Percentiles rank a stretch among this genome's conserved stretches.
phyloP scores from a whole-genome alignment of 371 early-diverging fungal genomes.

The Zopfochytrium polystomum region DNA sequence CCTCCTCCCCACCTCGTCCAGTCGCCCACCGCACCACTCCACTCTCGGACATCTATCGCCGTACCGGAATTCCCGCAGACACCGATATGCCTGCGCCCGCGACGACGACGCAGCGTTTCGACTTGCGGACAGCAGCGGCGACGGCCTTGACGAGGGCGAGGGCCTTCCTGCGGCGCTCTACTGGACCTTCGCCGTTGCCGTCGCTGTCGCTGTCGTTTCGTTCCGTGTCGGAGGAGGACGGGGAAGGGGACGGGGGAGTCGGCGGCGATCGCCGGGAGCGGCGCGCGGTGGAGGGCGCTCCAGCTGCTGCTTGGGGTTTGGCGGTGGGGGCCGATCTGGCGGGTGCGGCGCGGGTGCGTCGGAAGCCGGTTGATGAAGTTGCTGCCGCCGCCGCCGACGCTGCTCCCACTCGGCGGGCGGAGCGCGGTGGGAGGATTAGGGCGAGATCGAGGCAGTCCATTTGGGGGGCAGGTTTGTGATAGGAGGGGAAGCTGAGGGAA shows the following conservation, averaged over 20 bases:
- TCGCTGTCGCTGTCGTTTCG: background rate
- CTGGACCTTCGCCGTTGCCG: background rate
- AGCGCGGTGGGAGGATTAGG: too few species aligned
- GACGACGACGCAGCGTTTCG: slow-evolving; percentile 42
- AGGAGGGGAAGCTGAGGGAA: background rate
- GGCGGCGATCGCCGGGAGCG: background rate
- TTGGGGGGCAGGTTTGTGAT: background rate
- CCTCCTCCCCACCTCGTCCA: too few species aligned
- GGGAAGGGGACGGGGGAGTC: background rate
- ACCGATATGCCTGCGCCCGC: slow-evolving; percentile 55
- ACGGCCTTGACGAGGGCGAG: too few species aligned
- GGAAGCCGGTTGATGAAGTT: too few species aligned
- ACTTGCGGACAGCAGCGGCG: too few species aligned
- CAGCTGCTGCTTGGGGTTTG: background rate
- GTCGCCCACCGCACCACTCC: too few species aligned
- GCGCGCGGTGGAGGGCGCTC: background rate
- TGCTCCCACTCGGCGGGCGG: too few species aligned
- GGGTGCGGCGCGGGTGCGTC: too few species aligned
- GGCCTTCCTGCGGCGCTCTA: slow-evolving; percentile 9
- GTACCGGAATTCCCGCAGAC: slow-evolving; percentile 50
- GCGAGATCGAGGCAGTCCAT: background rate
- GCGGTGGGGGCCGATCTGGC: too few species aligned
- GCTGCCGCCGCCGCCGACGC: too few species aligned
- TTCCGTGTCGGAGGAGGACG: background rate
- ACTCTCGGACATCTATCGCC: too few species aligned